These are phyloP conservation scores for Calonectria pseudoturangicola DNA, from an alignment of 2,329 filamentous ascomycete species.

Conservation along the genomic window DNA sequence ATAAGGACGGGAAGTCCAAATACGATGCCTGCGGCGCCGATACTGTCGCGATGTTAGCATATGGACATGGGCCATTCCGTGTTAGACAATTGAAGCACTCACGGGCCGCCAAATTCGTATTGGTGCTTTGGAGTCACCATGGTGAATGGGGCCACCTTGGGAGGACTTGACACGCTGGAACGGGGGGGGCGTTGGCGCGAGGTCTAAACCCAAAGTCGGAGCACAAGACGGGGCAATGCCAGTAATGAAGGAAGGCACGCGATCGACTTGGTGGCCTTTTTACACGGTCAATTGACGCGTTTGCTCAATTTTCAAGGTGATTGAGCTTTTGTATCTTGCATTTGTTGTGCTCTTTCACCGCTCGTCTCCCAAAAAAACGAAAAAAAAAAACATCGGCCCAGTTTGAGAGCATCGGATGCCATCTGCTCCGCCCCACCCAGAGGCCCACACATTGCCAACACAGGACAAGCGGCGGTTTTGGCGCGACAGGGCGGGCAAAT, in stretches of 20 bases:
- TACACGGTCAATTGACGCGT: background rate
- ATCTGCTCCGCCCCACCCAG: conserved; percentile 44
- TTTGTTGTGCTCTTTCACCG: background rate
- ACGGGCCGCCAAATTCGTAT: conserved; percentile 61
- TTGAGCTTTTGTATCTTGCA: conserved; percentile 19
- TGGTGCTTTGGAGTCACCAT: conserved; percentile 43
- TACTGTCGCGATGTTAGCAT: conserved; percentile 65
- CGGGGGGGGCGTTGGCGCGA: background rate
- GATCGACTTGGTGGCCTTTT: background rate
- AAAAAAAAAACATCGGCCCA: conserved; percentile 43
- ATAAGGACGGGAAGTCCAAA: conserved; percentile 85
- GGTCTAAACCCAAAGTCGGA: background rate
- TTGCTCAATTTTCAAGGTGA: background rate
- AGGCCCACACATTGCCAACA: conserved; percentile 16
- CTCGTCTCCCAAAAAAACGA: background rate
- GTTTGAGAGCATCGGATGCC: conserved; percentile 45
- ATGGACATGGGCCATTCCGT: background rate
- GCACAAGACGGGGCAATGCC: background rate
- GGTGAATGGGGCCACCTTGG: background rate
- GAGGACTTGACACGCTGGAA: background rate
- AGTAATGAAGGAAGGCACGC: background rate
- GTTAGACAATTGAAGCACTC: conserved; percentile 40
- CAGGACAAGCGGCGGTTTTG: conserved; percentile 17
- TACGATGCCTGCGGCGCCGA: conserved; percentile 83
- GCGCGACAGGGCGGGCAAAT: conserved; percentile 7